Percentiles rank a stretch among this genome's conserved stretches.
These are phyloP conservation scores for Lathyrus sativus DNA, from an alignment of 306 rosid genomes.

Conservation along the genomic window DNA sequence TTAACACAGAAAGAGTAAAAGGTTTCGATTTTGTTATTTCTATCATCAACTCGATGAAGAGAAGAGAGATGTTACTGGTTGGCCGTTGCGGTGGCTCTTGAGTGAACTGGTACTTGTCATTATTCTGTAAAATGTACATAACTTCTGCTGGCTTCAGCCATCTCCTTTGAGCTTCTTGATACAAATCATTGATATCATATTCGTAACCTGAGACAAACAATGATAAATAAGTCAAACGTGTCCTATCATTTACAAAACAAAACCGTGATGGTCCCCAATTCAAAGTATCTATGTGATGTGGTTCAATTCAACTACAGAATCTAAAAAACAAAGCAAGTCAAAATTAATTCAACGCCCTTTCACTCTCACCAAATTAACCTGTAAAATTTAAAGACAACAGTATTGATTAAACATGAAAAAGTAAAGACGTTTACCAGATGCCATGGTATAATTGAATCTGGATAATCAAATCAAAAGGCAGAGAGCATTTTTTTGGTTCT, in stretches of 20 bases:
- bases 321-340: conserved; percentile 33
- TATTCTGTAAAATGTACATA: conserved; percentile 78
- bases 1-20: neutral
- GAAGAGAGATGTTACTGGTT: conserved; percentile 50
- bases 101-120: conserved; percentile 73
- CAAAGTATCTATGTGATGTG: conserved; percentile 14
- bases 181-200: conserved; percentile 59
- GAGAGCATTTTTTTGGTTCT: conserved; percentile 26
- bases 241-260: conserved; percentile 33
- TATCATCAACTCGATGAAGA: conserved; percentile 27
- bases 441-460: conserved; percentile 31
- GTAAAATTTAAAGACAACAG: neutral
- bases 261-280: conserved; percentile 28
- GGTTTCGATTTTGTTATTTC: neutral
- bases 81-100: conserved; percentile 73
- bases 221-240: conserved; percentile 2
- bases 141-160: conserved; percentile 99
- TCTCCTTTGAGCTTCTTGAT: conserved; percentile 75
- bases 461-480: conserved; percentile 23
- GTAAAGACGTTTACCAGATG: conserved; percentile 44
- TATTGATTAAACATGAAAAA: conserved; percentile 1
- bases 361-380: neutral
- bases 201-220: conserved; percentile 52
- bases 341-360: conserved; percentile 22
- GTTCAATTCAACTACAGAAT: conserved; percentile 17